A percentile compares a stretch with the other conserved stretches of the same genome.
These are phyloP conservation scores for Annulohypoxylon nitens DNA, from an alignment of 495 filamentous ascomycete genomes.

Conservation along the genomic window DNA sequence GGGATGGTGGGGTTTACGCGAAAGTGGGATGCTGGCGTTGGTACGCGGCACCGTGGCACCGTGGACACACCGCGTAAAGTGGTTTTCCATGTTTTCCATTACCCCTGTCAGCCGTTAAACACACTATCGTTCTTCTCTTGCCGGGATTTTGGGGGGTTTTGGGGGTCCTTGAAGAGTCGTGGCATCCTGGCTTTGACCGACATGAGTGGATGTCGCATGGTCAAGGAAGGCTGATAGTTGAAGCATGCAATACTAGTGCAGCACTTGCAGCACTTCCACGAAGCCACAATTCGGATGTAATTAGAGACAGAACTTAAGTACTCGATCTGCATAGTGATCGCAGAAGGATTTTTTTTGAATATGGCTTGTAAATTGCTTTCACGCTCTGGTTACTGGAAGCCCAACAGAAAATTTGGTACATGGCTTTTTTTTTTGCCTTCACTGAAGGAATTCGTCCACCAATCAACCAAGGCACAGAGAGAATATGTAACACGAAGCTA, in stretches of 20 bases:
- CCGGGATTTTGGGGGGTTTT: conserved; percentile 14
- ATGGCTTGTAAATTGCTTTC: conserved; percentile 20
- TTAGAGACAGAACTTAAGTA: not conserved
- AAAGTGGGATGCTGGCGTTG: conserved; percentile 44
- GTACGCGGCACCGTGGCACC: conserved; percentile 44
- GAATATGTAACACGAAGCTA: conserved; percentile 25
- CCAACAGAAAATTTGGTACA: conserved; percentile 23
- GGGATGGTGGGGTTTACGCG: conserved; percentile 40
- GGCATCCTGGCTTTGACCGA: conserved; percentile 16
- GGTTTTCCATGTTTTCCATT: conserved; percentile 48
- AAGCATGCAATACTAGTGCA: conserved; percentile 9
- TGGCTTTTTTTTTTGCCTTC: conserved; percentile 6
- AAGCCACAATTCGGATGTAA: conserved; percentile 6
- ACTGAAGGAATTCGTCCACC: conserved; percentile 32
- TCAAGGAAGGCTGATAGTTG: conserved; percentile 6
- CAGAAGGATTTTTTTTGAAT: conserved; percentile 25
- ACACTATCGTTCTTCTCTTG: conserved; percentile 21
- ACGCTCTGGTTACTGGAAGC: conserved; percentile 18
- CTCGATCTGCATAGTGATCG: conserved; percentile 19
- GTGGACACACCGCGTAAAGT: conserved; percentile 51
- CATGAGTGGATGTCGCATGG: conserved; percentile 2
- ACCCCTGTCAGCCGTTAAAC: conserved; percentile 34
- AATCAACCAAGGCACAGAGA: conserved; percentile 20
- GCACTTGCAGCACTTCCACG: not conserved
- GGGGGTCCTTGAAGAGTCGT: conserved; percentile 10